Evolutionary conservation across 257 asterid genomes (phyloP).

Genomic region (Rehmannia glutinosa): DNA sequence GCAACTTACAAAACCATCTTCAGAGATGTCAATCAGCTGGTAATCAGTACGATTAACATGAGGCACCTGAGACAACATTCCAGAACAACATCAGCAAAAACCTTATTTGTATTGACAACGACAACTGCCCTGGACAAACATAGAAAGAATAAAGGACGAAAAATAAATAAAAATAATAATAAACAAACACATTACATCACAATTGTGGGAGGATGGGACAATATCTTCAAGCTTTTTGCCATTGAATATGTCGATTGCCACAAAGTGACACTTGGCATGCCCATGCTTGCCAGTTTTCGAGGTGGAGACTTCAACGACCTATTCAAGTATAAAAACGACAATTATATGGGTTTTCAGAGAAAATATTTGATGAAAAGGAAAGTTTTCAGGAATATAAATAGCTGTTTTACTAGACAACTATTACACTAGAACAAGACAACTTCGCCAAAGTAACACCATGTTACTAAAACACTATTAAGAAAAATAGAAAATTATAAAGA

Average conservation of each 20-base stretch:
- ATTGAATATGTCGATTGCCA: constrained; percentile 53
- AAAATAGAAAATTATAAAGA: too few species aligned
- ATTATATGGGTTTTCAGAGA: neutral
- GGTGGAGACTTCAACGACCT: too few species aligned
- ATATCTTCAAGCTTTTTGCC: constrained; percentile 64
- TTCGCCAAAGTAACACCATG: too few species aligned
- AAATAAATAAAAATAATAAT: neutral
- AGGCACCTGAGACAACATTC: constrained; percentile 58
- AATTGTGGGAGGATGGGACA: constrained; percentile 67
- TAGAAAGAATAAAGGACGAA: neutral
- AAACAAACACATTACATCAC: constrained; percentile 45
- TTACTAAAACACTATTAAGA: too few species aligned
- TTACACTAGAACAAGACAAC: too few species aligned
- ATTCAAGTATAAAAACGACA: neutral
- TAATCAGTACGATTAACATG: constrained; percentile 63
- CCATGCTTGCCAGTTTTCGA: constrained; percentile 69
- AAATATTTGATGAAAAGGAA: neutral
- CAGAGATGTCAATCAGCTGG: too few species aligned
- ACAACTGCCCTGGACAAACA: neutral
- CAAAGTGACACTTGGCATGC: constrained; percentile 68
- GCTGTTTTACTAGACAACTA: too few species aligned
- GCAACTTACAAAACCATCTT: constrained; percentile 73
- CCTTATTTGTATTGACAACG: neutral
- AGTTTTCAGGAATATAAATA: neutral
- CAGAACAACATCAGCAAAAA: neutral